phyloP scores from a whole-genome alignment of 495 filamentous ascomycete genomes.

The Acidiella bohemica region DNA sequence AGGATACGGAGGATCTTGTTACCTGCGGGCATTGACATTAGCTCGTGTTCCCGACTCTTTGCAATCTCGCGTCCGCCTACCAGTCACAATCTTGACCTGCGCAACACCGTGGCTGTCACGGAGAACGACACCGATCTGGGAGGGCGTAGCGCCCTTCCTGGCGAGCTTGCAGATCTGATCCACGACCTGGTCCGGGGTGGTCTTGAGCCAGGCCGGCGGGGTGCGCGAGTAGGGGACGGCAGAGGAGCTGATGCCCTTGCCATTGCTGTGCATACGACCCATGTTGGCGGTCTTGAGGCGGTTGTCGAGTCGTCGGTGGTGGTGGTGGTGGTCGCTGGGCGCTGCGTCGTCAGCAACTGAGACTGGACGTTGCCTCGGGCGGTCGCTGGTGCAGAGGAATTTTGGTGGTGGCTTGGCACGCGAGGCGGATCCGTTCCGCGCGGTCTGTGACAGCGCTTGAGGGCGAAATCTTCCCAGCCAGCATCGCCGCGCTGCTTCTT shows the following conservation, averaged over 20 bases:
- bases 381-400: no score
- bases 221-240: slow-evolving; percentile 94
- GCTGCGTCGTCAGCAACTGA: slow-evolving; percentile 2
- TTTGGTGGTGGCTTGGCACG: no score
- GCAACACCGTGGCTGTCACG: slow-evolving; percentile 94
- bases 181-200: slow-evolving; percentile 76
- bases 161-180: slow-evolving; percentile 99
- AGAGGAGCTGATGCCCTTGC: slow-evolving; percentile 93
- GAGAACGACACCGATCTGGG: slow-evolving; percentile 96
- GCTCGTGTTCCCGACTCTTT: neutral
- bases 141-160: slow-evolving; percentile 91
- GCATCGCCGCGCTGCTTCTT: no score
- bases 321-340: neutral
- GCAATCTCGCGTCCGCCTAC: slow-evolving; percentile 39
- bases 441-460: no score
- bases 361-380: no score
- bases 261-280: slow-evolving; percentile 98
- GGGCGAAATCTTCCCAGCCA: no score
- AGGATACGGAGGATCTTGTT: slow-evolving; percentile 99
- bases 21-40: slow-evolving; percentile 41
- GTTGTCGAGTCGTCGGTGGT: neutral
- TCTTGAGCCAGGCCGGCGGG: slow-evolving; percentile 84
- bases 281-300: slow-evolving; percentile 50
- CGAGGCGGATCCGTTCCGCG: no score
- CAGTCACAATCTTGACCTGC: slow-evolving; percentile 91